Base-by-base conservation (phyloP, 352 stramenopile species). In the Globisporangium recalcitrans region DNA sequence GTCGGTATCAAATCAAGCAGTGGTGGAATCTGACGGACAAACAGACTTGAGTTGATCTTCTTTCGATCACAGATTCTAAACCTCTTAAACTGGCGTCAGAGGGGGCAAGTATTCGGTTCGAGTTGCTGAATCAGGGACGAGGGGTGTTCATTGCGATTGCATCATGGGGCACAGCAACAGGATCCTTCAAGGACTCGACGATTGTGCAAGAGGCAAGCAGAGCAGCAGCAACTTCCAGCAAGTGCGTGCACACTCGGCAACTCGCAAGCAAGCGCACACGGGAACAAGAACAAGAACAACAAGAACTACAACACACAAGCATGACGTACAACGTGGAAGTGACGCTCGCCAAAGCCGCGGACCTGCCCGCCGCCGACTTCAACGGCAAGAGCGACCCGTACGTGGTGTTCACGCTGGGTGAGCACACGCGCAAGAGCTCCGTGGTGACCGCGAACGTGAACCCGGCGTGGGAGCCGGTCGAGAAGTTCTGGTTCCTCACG, bases 341-440 rank as follows among this genome's bases (percentile, higher is more conserved):
- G 65, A 90, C 72, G 54, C 79, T 92, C 51, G 59, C 80, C 56
- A 88, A 88, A 61, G 81, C 78, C 16, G 74, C 74, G 51, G 82
- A 91, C 63, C 69, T 94, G 31, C 70, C 85, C 11, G 70, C 80
- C 13, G 82, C 81, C 65, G 85, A 94, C 77, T 86, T 84, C 38
- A 88, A 87, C 65, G 83, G 85, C 70, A 94, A 94, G 74, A 91
- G 80, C 61, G 85, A 94, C 66, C 85, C 85, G 60, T 92, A 94
- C 65, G 73, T 92, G 42, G 70, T 83, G 26, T 89, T 94, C 66
- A 85, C 87, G 49, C 62, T 92, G 31, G 76, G 78, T 58, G 74
- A 72, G 47, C 75, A 72, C 40, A 87, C 71, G 60, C 84, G 85
- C 63, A 88, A 87, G 70, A 90, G 78, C 71, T 87, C 82, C 44